Conservation (phyloP, 2,329 filamentous ascomycete species). For the Pseudogymnoascus sp. region DNA sequence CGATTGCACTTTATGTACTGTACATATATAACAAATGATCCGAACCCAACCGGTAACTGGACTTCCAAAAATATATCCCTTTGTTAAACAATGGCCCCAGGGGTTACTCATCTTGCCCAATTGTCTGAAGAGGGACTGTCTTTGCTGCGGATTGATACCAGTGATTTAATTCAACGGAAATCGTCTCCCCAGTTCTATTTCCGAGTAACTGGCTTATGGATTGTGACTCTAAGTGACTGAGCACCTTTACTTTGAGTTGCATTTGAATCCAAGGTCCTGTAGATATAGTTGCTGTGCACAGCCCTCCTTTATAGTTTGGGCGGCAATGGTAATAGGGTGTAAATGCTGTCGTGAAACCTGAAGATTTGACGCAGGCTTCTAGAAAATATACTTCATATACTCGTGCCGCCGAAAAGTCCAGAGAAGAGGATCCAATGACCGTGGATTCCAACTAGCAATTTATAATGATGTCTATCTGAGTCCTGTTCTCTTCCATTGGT, state of each 20-base stretch:
- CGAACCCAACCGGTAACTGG: background rate
- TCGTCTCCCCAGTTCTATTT: background rate
- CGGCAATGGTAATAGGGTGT: too few relatives aligned
- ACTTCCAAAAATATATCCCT: constrained; percentile 20
- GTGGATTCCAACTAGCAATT: background rate
- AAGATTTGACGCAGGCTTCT: background rate
- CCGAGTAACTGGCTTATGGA: background rate
- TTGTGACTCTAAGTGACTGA: background rate
- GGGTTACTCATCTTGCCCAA: background rate
- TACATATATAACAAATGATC: constrained; percentile 9
- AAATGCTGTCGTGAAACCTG: background rate
- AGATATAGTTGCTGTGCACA: background rate
- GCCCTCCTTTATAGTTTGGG: background rate
- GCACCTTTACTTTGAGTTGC: background rate
- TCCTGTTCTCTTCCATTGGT: background rate
- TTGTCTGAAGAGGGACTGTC: background rate
- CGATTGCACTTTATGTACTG: constrained; percentile 6
- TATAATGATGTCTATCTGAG: background rate
- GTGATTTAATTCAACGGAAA: background rate
- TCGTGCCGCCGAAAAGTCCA: background rate
- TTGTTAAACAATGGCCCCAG: constrained; percentile 3
- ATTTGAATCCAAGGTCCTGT: background rate
- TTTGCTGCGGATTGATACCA: background rate
- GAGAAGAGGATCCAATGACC: background rate
- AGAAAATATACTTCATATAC: background rate